Evolutionary conservation across 805 yeast species (phyloP).

Genomic region (Candida sakaeoensis): DNA sequence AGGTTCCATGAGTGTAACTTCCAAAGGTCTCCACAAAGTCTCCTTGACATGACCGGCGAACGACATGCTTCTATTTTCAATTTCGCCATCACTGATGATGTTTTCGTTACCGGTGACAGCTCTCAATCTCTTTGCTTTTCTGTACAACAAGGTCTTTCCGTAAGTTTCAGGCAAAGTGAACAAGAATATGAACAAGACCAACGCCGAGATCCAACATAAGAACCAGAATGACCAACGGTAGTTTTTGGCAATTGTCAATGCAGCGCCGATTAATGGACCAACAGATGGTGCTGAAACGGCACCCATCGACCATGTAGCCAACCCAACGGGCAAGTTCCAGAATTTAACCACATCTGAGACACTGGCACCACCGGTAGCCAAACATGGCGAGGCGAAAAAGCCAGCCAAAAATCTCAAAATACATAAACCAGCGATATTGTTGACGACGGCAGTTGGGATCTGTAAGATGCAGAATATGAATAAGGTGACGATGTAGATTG

Average conservation of each 20-base stretch:
- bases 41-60: slow-evolving; percentile 18
- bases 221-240: slow-evolving; percentile 54
- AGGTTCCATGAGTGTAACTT: slow-evolving; percentile 51
- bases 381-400: slow-evolving; percentile 51
- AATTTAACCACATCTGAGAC: slow-evolving; percentile 46
- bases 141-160: slow-evolving; percentile 39
- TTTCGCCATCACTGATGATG: slow-evolving; percentile 39
- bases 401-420: slow-evolving; percentile 53
- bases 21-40: slow-evolving; percentile 47
- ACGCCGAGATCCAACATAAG: slow-evolving; percentile 26
- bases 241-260: slow-evolving; percentile 30
- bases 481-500: slow-evolving; percentile 45
- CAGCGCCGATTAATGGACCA: slow-evolving; percentile 58
- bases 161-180: slow-evolving; percentile 50
- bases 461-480: slow-evolving; percentile 49
- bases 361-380: slow-evolving; percentile 59
- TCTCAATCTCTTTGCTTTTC: slow-evolving; percentile 48
- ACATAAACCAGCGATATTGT: slow-evolving; percentile 48
- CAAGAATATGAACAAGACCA: slow-evolving; percentile 19
- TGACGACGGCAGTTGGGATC: slow-evolving; percentile 51
- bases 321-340: slow-evolving; percentile 42
- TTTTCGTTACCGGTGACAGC: slow-evolving; percentile 46
- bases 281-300: slow-evolving; percentile 53
- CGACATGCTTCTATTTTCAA: slow-evolving; percentile 22
- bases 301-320: slow-evolving; percentile 52